Base-by-base conservation (phyloP, 2,329 filamentous ascomycete genomes). In the Fusarium gaditjirri region DNA sequence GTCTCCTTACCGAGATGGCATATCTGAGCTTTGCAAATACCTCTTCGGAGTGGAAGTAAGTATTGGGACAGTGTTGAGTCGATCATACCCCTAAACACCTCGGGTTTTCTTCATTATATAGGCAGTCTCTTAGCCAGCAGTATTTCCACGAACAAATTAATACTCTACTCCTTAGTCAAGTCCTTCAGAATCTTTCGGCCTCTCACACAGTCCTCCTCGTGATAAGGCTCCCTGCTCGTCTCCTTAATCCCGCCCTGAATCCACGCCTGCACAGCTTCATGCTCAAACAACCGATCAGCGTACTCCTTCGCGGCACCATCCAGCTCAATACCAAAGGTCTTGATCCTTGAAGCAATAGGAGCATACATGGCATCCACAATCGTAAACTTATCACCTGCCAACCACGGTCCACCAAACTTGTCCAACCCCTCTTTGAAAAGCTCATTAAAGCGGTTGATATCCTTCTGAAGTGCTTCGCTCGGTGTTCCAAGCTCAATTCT, bases 311-410 rank as follows among this genome's bases (percentile, higher is more conserved):
- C 80, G 13, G 60, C 42, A 1, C 72, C 79, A 9, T 76, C 72
- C 27, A 84, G 61, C 43, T 77, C 65, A 41, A 80, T 68, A 2
- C 82, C 78, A 65, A 80, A 85, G 0, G 83, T 85, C 78, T 79
- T 78, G 31, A 80, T 58, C 27, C 84, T 74, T 31, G 80, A 78
- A n/a, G 82, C 83, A 21, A 85, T 68, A 0, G 83, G 83, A 19
- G 83, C 82, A 68, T 77, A 85, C 68, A 84, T 83, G 29, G 83
- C 83, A 63, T 85, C 83, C 1, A 76, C 83, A 0, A 78, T 78
- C 3, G 77, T 79, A 29, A 85, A 85, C 39, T 77, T 75, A 17
- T 52, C 43, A 8, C 83, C 83, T 0, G 81, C 82, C 31, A 85
- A 54, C 75, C 78, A 85, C 6, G 83, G 83, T 1, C 83, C 83